A percentile compares a stretch with the other conserved stretches of the same genome.
Evolutionary conservation across 2,329 filamentous ascomycete genomes (phyloP).

Genomic region (Penicillium olsonii): DNA sequence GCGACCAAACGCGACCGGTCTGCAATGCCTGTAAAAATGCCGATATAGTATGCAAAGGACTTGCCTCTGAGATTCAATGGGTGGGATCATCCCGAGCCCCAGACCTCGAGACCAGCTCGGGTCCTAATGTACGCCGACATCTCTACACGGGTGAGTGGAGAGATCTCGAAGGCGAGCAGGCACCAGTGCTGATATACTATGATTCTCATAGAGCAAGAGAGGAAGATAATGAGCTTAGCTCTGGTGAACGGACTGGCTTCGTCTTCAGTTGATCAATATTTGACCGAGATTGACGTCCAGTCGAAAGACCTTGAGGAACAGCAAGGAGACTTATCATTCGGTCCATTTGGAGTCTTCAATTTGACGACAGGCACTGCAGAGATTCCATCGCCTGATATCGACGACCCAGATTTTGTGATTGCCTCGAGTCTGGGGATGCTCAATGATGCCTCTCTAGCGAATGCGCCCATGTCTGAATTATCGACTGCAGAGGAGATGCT

Average conservation of each 20-base stretch:
- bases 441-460: neutral
- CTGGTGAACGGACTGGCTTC: neutral
- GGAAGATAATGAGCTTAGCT: neutral
- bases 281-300: neutral
- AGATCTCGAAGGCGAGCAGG: too few species aligned
- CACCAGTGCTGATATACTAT: too few species aligned
- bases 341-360: neutral
- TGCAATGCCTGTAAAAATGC: neutral
- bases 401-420: neutral
- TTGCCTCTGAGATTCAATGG: conserved; percentile 1
- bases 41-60: conserved; percentile 1
- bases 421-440: neutral
- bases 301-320: neutral
- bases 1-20: conserved; percentile 4
- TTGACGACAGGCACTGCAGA: neutral
- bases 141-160: neutral
- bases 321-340: neutral
- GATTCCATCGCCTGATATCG: neutral
- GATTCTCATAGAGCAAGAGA: neutral
- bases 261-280: neutral
- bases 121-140: neutral
- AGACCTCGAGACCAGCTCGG: neutral
- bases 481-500: neutral
- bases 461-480: neutral
- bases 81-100: neutral